A percentile compares a stretch with the other conserved stretches of the same genome.
phyloP scores from a whole-genome alignment of 2,329 filamentous ascomycete species.

The Diaporthe longicolla region DNA sequence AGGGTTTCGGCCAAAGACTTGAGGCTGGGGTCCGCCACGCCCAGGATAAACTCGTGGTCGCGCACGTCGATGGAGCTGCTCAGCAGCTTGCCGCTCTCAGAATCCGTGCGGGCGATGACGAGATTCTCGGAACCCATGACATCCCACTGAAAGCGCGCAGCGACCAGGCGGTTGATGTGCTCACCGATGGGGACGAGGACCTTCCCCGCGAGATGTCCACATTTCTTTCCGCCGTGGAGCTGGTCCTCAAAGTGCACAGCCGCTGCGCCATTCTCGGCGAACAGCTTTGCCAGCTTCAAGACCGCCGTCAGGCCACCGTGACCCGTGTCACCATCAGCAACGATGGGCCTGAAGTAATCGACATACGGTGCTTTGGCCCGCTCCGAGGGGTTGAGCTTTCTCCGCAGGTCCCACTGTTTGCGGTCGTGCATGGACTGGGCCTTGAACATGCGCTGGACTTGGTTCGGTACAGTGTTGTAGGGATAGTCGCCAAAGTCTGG shows the following conservation, averaged over 20 bases:
- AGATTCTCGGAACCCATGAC: constrained; percentile 97
- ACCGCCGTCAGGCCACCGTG: constrained; percentile 95
- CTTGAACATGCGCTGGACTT: constrained; percentile 95
- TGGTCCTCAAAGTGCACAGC: constrained; percentile 99
- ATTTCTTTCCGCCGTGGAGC: constrained; percentile 98
- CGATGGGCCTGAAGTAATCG: constrained; percentile 94
- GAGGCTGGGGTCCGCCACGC: constrained; percentile 79
- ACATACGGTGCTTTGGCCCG: constrained; percentile 83
- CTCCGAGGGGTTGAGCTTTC: constrained; percentile 82
- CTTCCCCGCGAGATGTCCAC: constrained; percentile 95
- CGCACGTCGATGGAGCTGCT: constrained; percentile 93
- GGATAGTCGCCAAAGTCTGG: constrained; percentile 99
- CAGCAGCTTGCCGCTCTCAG: constrained; percentile 91
- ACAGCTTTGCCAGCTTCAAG: constrained; percentile 95
- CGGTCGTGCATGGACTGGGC: constrained; percentile 97
- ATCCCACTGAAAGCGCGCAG: constrained; percentile 97
- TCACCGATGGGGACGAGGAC: constrained; percentile 94
- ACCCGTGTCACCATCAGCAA: constrained; percentile 96
- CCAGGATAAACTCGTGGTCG: constrained; percentile 97
- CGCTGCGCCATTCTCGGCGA: constrained; percentile 96
- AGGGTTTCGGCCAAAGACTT: constrained; percentile 90
- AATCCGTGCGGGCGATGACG: constrained; percentile 94
- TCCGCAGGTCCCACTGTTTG: constrained; percentile 90
- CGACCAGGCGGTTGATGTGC: constrained; percentile 94
- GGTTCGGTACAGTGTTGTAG: constrained; percentile 98